A percentile compares a stretch with the other conserved stretches of the same genome.
These are phyloP conservation scores for Scleroderma citrinum DNA, from an alignment of 768 basidiomycete species.

Conservation along the genomic window DNA sequence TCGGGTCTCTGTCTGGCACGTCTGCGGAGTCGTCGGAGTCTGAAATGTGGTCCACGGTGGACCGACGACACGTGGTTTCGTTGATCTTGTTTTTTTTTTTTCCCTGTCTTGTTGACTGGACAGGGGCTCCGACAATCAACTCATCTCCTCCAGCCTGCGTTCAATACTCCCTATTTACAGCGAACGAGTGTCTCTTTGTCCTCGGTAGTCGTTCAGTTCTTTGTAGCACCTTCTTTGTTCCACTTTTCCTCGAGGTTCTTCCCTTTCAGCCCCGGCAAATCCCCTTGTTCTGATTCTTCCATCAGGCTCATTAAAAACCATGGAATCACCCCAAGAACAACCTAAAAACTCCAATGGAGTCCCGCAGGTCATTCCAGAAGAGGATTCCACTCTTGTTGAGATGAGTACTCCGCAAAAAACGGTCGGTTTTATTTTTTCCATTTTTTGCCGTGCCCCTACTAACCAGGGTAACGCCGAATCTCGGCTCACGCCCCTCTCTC, in stretches of 20 bases:
- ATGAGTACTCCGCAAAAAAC: slow-evolving; percentile 20
- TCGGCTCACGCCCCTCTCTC: slow-evolving; percentile 17
- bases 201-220: slow-evolving; percentile 1
- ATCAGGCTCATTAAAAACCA: slow-evolving; percentile 29
- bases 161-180: slow-evolving; percentile 7
- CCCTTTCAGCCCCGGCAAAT: not conserved
- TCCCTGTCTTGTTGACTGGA: slow-evolving; percentile 30
- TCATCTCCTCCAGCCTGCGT: slow-evolving; percentile 17
- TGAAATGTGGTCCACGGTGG: slow-evolving; percentile 20
- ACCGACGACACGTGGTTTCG: slow-evolving; percentile 23
- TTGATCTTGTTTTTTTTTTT: slow-evolving; percentile 29
- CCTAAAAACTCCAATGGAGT: slow-evolving; percentile 15
- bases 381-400: slow-evolving; percentile 24
- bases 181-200: slow-evolving; percentile 14
- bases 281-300: slow-evolving; percentile 19
- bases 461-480: slow-evolving; percentile 24
- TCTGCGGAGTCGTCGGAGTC: not conserved
- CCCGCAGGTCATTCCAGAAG: slow-evolving; percentile 3
- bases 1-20: too few relatives aligned
- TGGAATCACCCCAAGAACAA: slow-evolving; percentile 19
- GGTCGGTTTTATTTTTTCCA: slow-evolving; percentile 25
- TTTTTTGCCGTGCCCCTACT: slow-evolving; percentile 25
- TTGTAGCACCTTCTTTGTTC: not conserved
- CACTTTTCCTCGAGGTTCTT: slow-evolving; percentile 11
- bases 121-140: slow-evolving; percentile 35